These are phyloP conservation scores for Rosa hybrid DNA, from an alignment of 331 rosid species.

Conservation along the genomic window DNA sequence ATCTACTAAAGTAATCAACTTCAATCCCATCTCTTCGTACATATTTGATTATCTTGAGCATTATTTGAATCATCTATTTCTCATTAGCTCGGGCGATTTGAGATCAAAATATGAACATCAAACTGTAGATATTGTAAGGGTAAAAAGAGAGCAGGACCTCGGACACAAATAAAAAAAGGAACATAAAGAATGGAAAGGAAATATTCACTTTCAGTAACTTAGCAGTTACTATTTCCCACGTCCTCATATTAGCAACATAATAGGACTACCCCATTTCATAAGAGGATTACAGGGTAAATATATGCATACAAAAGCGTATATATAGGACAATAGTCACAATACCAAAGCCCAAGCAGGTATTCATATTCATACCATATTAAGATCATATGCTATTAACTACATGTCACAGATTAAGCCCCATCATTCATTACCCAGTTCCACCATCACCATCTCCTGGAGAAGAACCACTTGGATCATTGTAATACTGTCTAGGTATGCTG, in stretches of 20 bases:
- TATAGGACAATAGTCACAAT: not conserved
- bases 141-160: too few relatives aligned
- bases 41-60: not conserved
- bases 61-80: not conserved
- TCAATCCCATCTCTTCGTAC: not conserved
- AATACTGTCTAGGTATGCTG: conserved; percentile 41
- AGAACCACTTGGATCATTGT: conserved; percentile 33
- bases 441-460: conserved; percentile 34
- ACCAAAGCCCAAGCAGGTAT: not conserved
- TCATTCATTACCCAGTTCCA: conserved; percentile 25
- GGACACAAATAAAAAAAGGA: not conserved
- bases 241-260: not conserved
- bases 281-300: not conserved
- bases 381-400: not conserved
- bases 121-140: too few relatives aligned
- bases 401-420: not conserved
- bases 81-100: not conserved
- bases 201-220: not conserved
- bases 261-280: not conserved
- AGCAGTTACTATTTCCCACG: not conserved
- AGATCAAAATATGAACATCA: not conserved
- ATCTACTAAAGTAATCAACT: not conserved
- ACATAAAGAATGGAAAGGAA: not conserved
- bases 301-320: not conserved
- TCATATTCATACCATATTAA: not conserved